Conservation (phyloP, 1,284 basidiomycete species). For the Boletus mariae region DNA sequence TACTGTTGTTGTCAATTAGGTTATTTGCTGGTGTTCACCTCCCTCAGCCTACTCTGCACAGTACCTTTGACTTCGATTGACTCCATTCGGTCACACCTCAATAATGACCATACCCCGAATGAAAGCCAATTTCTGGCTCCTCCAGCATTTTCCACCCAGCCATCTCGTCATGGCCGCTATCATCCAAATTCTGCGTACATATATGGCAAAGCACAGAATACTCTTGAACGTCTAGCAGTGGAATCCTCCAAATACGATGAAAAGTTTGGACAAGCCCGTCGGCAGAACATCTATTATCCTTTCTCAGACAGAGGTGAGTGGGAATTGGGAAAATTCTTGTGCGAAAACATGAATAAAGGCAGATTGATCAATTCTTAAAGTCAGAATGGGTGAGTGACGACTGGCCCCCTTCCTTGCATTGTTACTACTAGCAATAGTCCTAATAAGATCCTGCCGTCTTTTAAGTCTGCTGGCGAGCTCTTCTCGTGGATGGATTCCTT, state of each 20-base stretch:
- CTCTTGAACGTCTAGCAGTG: slow-evolving; percentile 2
- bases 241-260: background rate
- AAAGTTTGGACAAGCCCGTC: too few relatives aligned
- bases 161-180: background rate
- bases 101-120: background rate
- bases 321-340: too few relatives aligned
- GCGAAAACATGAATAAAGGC: too few relatives aligned
- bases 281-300: too few relatives aligned
- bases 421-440: background rate
- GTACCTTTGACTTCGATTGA: background rate
- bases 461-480: background rate
- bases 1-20: background rate
- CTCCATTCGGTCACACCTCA: slow-evolving; percentile 1
- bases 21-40: background rate
- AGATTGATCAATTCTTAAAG: too few relatives aligned
- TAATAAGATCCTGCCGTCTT: background rate
- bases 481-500: slow-evolving; percentile 1
- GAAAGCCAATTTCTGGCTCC: background rate
- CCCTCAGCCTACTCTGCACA: background rate
- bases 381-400: too few relatives aligned
- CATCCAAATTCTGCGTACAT: slow-evolving; percentile 3
- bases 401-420: too few relatives aligned
- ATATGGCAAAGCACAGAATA: slow-evolving; percentile 3
- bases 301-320: too few relatives aligned
- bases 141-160: background rate